phyloP scores from a whole-genome alignment of 192 early-diverging fungal genomes.

The Powellomyces hirtus region DNA sequence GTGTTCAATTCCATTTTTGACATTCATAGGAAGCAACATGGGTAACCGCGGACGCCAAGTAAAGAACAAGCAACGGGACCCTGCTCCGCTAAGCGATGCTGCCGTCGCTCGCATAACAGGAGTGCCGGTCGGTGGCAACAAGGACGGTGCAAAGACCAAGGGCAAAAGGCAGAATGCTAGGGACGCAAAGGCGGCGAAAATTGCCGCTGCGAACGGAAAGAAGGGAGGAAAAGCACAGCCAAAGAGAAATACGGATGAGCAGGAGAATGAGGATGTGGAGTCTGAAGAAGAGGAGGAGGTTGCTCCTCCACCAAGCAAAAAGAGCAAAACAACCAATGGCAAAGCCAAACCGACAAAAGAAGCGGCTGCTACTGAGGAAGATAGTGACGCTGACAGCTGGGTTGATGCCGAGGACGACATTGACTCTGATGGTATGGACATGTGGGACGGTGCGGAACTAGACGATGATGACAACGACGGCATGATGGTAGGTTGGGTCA shows the following conservation, averaged over 20 bases:
- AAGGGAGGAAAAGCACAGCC: neutral
- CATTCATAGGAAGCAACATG: too few relatives aligned
- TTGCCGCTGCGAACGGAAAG: neutral
- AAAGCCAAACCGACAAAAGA: neutral
- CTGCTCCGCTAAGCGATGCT: constrained; percentile 36
- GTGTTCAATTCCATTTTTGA: too few relatives aligned
- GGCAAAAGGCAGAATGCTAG: constrained; percentile 8
- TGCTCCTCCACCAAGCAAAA: constrained; percentile 3
- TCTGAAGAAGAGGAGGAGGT: constrained; percentile 1
- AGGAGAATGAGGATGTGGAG: constrained; percentile 1
- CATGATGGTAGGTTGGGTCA: constrained; percentile 17
- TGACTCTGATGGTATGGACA: constrained; percentile 15
- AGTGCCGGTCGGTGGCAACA: constrained; percentile 24
- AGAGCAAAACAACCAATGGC: constrained; percentile 10
- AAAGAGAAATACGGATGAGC: neutral
- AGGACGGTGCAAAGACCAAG: constrained; percentile 9
- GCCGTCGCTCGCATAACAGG: constrained; percentile 30
- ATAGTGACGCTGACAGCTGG: constrained; percentile 25
- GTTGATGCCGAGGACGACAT: constrained; percentile 20
- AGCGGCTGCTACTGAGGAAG: constrained; percentile 17
- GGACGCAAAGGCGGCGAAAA: constrained; percentile 1
- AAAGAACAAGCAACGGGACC: constrained; percentile 45
- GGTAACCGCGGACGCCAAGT: constrained; percentile 45
- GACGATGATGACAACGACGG: constrained; percentile 36
- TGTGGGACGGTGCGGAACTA: constrained; percentile 24